Base-by-base conservation (phyloP, 2,329 filamentous ascomycete species). In the Botrytis deweyae region DNA sequence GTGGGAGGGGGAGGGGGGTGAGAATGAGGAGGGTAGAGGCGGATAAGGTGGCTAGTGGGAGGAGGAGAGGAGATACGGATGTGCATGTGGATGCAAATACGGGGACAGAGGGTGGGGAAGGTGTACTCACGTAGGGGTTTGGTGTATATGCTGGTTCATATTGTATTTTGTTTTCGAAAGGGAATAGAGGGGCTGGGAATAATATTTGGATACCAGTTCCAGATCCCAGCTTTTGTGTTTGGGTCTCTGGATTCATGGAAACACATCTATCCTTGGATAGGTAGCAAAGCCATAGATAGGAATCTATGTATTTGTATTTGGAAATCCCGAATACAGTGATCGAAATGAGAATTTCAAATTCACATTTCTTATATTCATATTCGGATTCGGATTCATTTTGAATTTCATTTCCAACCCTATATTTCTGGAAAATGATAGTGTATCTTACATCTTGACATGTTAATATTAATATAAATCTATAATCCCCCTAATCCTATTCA, bases 1-100 rank as follows among this genome's bases (percentile, higher is more conserved):
- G 95, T 81, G 93, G 93, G 0, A 83, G 89, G 25, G 72, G 76
- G 33, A 85, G 88, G 18, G 85, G 85, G 76, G 81, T 90, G 25
- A 79, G 78, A 33, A 82, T 91, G 80, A 84, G 85, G 73, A 84
- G 89, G 63, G 81, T 90, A 8, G 81, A 82, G 72, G 79, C 79
- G 36, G 80, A 82, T 76, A 76, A 74, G 38, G 75, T 78, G 68
- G 76, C 74, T 52, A 68, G 61, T 20, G 64, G 36, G 1, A 73
- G 65, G 65, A 40, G 36, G 6, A 38, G 6, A 25, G 49, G 46
- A 5, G 3, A 4, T 68, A 3, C 5, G 6, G 10, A 38, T 18
- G 22, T 18, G 25, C 5, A 58, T 58, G 22, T 8, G 4, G 5
- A 18, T 52, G 22, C 4, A 6, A 4, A 36, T 18, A 12, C 18